Percentiles rank a stretch among this genome's conserved stretches.
phyloP scores from a whole-genome alignment of 192 early-diverging fungal genomes.

The Gonapodya sp. region DNA sequence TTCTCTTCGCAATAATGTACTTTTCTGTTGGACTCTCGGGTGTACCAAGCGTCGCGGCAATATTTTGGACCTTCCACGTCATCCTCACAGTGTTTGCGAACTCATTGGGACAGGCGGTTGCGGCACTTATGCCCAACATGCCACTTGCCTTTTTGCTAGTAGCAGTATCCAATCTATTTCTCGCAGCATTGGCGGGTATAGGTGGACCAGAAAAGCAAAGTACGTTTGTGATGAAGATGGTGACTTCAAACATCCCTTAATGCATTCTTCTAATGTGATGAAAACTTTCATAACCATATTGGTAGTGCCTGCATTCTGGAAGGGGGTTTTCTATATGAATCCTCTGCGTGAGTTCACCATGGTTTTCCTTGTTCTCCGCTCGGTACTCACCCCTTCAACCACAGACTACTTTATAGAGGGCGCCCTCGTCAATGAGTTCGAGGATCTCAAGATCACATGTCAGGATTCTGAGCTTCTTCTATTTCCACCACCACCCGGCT shows the following conservation, averaged over 20 bases:
- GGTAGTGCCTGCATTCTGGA: not conserved
- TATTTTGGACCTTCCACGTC: conserved; percentile 46
- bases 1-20: conserved; percentile 48
- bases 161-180: not conserved
- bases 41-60: conserved; percentile 39
- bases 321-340: not conserved
- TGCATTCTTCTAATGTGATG: too few relatives aligned
- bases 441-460: not conserved
- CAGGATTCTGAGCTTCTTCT: not conserved
- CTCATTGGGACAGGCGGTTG: conserved; percentile 48
- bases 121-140: conserved; percentile 35
- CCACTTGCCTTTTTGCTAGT: not conserved
- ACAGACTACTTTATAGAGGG: too few relatives aligned
- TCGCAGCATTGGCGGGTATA: not conserved
- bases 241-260: too few relatives aligned
- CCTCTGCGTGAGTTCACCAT: not conserved
- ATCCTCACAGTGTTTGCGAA: conserved; percentile 41
- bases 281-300: not conserved
- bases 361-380: too few relatives aligned
- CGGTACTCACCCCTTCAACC: too few relatives aligned
- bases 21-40: conserved; percentile 46
- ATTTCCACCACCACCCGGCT: not conserved
- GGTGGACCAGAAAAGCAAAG: not conserved
- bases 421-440: not conserved
- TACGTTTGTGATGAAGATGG: not conserved